A percentile compares a stretch with the other conserved stretches of the same genome.
These are phyloP conservation scores for Paramarasmius palmivorus DNA, from an alignment of 1,284 basidiomycete genomes.

Conservation along the genomic window DNA sequence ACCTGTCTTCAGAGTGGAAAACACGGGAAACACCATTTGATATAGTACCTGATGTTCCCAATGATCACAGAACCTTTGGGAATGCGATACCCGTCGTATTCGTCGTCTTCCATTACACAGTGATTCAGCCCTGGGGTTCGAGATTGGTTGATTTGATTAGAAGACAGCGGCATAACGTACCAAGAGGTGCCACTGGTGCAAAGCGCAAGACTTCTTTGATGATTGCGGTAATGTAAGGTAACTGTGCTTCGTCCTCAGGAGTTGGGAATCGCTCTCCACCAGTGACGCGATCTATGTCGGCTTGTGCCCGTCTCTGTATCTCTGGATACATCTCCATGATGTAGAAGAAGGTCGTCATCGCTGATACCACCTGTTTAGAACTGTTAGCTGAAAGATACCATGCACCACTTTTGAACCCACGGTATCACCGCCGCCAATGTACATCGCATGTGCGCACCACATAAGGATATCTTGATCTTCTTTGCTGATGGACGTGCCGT, in stretches of 20 bases:
- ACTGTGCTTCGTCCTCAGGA: constrained; percentile 29
- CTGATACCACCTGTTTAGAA: constrained; percentile 37
- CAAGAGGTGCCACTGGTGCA: constrained; percentile 30
- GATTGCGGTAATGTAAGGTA: constrained; percentile 36
- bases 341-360: constrained; percentile 37
- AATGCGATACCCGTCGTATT: constrained; percentile 27
- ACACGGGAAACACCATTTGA: not conserved
- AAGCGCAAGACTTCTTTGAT: constrained; percentile 37
- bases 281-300: constrained; percentile 34
- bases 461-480: constrained; percentile 33
- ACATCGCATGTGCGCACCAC: constrained; percentile 34
- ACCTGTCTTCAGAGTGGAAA: not conserved
- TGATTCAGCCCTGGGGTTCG: constrained; percentile 17
- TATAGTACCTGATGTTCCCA: constrained; percentile 30
- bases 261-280: constrained; percentile 29
- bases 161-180: constrained; percentile 19
- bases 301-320: constrained; percentile 29
- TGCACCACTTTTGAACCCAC: constrained; percentile 24
- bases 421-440: constrained; percentile 47
- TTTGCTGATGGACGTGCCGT: constrained; percentile 19
- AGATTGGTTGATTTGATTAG: not conserved
- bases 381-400: not conserved
- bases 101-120: constrained; percentile 27
- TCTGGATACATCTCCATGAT: constrained; percentile 41
- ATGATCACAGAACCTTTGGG: constrained; percentile 28